Conservation (phyloP, 2,329 filamentous ascomycete genomes). For the Fusarium tuaranense region DNA sequence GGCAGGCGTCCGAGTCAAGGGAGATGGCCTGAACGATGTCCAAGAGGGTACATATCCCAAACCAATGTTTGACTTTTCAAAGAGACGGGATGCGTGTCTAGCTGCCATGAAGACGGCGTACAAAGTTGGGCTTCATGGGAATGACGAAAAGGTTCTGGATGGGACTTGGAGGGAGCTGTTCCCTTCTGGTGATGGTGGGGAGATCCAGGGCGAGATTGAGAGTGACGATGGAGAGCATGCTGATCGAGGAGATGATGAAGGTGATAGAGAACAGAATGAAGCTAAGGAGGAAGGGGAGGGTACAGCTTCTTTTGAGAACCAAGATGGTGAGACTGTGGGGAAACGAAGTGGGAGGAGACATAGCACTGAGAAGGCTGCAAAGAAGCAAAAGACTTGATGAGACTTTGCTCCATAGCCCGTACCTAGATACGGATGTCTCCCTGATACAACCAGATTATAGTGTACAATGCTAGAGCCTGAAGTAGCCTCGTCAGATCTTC, state of each 20-base stretch:
- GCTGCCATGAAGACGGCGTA: constrained; percentile 79
- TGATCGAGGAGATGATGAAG: constrained; percentile 43
- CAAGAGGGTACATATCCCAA: constrained; percentile 72
- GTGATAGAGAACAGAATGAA: constrained; percentile 41
- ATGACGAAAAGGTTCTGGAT: constrained; percentile 70
- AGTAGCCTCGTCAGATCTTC: constrained; percentile 32
- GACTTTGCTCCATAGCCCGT: too few species aligned
- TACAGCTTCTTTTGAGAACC: constrained; percentile 19
- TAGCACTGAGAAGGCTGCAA: constrained; percentile 32
- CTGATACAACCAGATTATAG: background rate
- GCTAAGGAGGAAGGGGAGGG: constrained; percentile 24
- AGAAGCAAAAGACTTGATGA: constrained; percentile 41
- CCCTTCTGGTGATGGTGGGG: constrained; percentile 49
- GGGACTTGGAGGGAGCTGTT: constrained; percentile 67
- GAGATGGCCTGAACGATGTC: constrained; percentile 59
- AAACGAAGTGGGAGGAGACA: constrained; percentile 43
- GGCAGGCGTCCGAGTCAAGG: constrained; percentile 72
- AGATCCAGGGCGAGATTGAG: constrained; percentile 54
- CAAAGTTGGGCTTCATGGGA: constrained; percentile 71
- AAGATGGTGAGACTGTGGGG: background rate
- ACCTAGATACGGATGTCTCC: background rate
- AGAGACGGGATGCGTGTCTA: constrained; percentile 72
- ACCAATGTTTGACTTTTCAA: constrained; percentile 81
- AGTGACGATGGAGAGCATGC: constrained; percentile 50
- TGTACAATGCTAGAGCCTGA: background rate